phyloP scores from a whole-genome alignment of 78 protist genomes.

The Tieghemostelium lacteum region DNA sequence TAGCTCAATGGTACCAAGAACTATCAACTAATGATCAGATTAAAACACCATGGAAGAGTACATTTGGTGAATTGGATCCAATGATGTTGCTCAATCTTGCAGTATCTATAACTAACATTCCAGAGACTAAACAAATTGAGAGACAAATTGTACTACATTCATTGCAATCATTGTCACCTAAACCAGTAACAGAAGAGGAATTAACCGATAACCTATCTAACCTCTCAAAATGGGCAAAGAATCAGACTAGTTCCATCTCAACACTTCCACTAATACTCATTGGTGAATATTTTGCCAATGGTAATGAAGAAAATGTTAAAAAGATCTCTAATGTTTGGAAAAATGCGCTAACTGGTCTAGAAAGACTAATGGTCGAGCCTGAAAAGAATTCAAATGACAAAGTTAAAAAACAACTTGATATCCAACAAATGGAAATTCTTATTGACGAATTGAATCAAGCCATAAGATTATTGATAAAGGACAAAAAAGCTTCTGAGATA shows the following conservation, averaged over 20 bases:
- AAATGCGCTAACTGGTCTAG: slow-evolving; percentile 8
- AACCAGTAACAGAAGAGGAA: neutral
- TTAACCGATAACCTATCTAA: neutral
- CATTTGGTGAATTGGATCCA: slow-evolving; percentile 49
- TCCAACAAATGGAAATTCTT: slow-evolving; percentile 29
- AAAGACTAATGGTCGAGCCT: neutral
- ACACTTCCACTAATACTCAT: slow-evolving; percentile 32
- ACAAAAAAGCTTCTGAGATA: neutral
- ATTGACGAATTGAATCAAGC: slow-evolving; percentile 69
- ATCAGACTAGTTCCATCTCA: slow-evolving; percentile 12
- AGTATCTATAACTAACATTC: neutral
- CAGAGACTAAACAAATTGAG: neutral
- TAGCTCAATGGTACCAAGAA: slow-evolving; percentile 24
- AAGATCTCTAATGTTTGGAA: slow-evolving; percentile 14
- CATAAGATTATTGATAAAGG: slow-evolving; percentile 36
- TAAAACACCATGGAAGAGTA: slow-evolving; percentile 30
- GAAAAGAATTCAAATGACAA: neutral
- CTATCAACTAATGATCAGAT: slow-evolving; percentile 1
- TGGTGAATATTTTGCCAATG: slow-evolving; percentile 53
- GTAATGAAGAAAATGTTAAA: slow-evolving; percentile 35
- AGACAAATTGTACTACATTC: neutral
- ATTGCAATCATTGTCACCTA: neutral
- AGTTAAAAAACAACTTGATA: slow-evolving; percentile 15
- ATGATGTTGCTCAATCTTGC: slow-evolving; percentile 41
- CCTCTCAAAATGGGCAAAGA: slow-evolving; percentile 11